These are phyloP conservation scores for Chalciporus chontae DNA, from an alignment of 768 basidiomycete genomes.

Conservation along the genomic window DNA sequence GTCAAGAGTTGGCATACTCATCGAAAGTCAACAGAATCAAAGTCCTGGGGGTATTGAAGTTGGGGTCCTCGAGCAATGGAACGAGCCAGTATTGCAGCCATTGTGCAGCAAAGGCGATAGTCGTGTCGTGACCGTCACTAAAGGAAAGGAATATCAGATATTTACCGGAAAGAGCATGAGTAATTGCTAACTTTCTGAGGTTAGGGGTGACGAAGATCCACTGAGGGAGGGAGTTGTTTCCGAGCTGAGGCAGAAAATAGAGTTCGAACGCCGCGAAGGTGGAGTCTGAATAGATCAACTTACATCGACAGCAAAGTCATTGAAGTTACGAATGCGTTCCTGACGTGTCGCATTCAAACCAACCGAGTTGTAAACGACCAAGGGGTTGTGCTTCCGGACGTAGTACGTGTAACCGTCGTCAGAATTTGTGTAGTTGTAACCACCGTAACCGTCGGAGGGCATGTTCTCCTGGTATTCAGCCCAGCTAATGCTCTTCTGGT, in stretches of 20 bases:
- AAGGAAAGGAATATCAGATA: constrained; percentile 9
- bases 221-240: constrained; percentile 47
- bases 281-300: neutral
- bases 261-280: neutral
- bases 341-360: constrained; percentile 39
- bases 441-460: constrained; percentile 46
- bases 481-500: constrained; percentile 56
- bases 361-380: constrained; percentile 50
- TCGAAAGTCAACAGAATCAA: constrained; percentile 62
- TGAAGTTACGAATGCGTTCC: constrained; percentile 52
- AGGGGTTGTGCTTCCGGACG: constrained; percentile 52
- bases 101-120: constrained; percentile 40
- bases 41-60: constrained; percentile 53
- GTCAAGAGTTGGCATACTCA: constrained; percentile 37
- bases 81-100: constrained; percentile 51
- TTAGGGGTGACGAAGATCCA: constrained; percentile 64
- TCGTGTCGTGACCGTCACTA: constrained; percentile 60
- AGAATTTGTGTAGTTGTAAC: constrained; percentile 32
- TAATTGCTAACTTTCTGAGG: constrained; percentile 28
- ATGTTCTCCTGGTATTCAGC: constrained; percentile 57
- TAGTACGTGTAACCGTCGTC: constrained; percentile 42
- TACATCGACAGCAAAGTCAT: constrained; percentile 56
- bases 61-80: constrained; percentile 45
- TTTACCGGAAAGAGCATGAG: neutral
- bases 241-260: constrained; percentile 10